phyloP scores from a whole-genome alignment of 768 basidiomycete genomes.

The Pseudohyphozyma bogoriensis region DNA sequence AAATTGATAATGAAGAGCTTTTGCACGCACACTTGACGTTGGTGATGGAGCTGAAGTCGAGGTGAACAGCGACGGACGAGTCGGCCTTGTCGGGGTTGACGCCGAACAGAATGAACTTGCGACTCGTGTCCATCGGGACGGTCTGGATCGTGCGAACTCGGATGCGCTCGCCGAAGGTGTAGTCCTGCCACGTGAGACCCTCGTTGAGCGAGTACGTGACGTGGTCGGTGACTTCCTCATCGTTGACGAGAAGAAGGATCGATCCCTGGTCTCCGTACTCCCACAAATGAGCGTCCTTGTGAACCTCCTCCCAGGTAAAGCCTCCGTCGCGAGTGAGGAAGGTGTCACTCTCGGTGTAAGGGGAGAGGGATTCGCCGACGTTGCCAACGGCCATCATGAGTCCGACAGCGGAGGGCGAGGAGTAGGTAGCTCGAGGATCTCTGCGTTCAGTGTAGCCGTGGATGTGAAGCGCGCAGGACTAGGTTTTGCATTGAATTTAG shows the following conservation, averaged over 20 bases:
- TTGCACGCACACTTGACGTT: conserved; percentile 59
- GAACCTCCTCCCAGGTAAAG: conserved; percentile 96
- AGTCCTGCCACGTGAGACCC: conserved; percentile 77
- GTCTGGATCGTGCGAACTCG: conserved; percentile 70
- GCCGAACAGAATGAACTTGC: conserved; percentile 81
- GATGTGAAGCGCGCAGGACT: conserved; percentile 76
- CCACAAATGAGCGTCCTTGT: conserved; percentile 96
- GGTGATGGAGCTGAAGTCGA: conserved; percentile 79
- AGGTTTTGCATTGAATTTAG: no score
- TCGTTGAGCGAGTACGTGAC: conserved; percentile 84
- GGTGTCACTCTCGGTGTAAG: conserved; percentile 81
- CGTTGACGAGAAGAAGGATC: conserved; percentile 83
- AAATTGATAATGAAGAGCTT: not conserved
- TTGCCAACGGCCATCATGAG: conserved; percentile 94
- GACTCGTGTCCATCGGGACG: conserved; percentile 78
- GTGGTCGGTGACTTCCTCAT: conserved; percentile 83
- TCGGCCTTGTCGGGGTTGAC: conserved; percentile 44
- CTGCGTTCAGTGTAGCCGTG: conserved; percentile 91
- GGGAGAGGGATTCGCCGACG: conserved; percentile 69
- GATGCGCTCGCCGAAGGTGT: conserved; percentile 67
- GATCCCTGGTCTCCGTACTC: conserved; percentile 97
- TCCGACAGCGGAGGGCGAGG: conserved; percentile 81
- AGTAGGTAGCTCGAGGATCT: conserved; percentile 86
- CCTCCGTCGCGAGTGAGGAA: conserved; percentile 95
- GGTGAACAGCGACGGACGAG: conserved; percentile 59